Percentiles rank a stretch among this genome's conserved stretches.
phyloP scores from a whole-genome alignment of 1,139 yeast species.

The Yamadazyma dushanensis region DNA sequence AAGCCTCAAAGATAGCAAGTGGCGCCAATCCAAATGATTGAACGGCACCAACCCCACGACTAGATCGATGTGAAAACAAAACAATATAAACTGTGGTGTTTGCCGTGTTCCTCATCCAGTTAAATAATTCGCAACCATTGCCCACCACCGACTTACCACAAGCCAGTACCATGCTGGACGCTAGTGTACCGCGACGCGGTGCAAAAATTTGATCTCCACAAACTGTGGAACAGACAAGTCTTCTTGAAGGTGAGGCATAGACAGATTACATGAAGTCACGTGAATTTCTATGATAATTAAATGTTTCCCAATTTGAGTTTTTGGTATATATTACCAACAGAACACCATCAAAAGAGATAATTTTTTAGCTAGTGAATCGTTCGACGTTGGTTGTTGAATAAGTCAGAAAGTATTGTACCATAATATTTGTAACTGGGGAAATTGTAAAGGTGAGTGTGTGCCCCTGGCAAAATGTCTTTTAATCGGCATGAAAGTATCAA shows the following conservation, averaged over 20 bases:
- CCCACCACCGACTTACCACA: background rate
- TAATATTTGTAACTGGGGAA: too few relatives aligned
- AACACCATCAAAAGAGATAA: background rate
- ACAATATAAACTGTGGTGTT: constrained; percentile 2
- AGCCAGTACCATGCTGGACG: background rate
- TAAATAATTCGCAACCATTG: constrained; percentile 3
- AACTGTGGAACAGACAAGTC: background rate
- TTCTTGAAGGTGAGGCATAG: background rate
- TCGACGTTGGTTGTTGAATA: background rate
- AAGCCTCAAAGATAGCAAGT: background rate
- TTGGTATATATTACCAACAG: background rate
- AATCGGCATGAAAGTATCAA: background rate
- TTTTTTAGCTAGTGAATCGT: background rate
- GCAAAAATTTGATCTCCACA: too few relatives aligned
- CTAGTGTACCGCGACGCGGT: background rate
- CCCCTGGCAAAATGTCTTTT: constrained; percentile 3
- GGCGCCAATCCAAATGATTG: too few relatives aligned
- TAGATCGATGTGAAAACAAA: too few relatives aligned
- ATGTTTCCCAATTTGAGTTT: background rate
- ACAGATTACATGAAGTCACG: constrained; percentile 8
- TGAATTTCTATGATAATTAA: constrained; percentile 6
- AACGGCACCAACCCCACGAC: too few relatives aligned
- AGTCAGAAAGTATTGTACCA: too few relatives aligned
- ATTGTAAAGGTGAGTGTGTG: constrained; percentile 1
- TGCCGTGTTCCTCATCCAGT: background rate